Conservation (phyloP, 371 early-diverging fungal genomes). For the Apophysomyces elegans region DNA sequence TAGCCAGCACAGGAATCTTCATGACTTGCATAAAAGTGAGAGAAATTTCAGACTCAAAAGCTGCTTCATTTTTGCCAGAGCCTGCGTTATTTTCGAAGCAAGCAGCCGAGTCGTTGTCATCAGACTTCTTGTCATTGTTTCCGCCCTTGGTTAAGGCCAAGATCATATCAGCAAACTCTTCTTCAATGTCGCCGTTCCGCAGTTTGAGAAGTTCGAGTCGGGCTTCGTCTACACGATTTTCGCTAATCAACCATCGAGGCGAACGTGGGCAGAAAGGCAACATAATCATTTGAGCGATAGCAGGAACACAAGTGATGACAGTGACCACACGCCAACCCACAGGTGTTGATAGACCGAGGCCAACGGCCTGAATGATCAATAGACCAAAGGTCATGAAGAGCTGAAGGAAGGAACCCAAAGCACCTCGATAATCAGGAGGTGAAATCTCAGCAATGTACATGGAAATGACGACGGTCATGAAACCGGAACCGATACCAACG, state of each 20-base stretch:
- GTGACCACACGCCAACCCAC: constrained; percentile 64
- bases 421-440: constrained; percentile 63
- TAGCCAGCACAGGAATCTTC: constrained; percentile 51
- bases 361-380: constrained; percentile 55
- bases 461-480: constrained; percentile 70
- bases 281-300: constrained; percentile 63
- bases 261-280: constrained; percentile 69
- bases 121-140: not conserved
- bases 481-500: constrained; percentile 78
- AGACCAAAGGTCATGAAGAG: constrained; percentile 72
- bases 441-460: constrained; percentile 79
- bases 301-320: constrained; percentile 58
- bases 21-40: constrained; percentile 36
- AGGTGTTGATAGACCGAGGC: constrained; percentile 50
- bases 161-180: constrained; percentile 55
- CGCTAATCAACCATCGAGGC: constrained; percentile 62
- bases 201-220: constrained; percentile 45
- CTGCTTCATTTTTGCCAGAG: constrained; percentile 21
- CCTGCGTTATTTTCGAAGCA: constrained; percentile 15
- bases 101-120: constrained; percentile 15
- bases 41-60: constrained; percentile 17
- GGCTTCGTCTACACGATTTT: constrained; percentile 55
- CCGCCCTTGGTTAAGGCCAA: constrained; percentile 14
- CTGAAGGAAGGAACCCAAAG: constrained; percentile 66
- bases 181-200: constrained; percentile 49